Evolutionary conservation across 2,329 filamentous ascomycete species (phyloP).

Genomic region (Geosmithia putterillii): DNA sequence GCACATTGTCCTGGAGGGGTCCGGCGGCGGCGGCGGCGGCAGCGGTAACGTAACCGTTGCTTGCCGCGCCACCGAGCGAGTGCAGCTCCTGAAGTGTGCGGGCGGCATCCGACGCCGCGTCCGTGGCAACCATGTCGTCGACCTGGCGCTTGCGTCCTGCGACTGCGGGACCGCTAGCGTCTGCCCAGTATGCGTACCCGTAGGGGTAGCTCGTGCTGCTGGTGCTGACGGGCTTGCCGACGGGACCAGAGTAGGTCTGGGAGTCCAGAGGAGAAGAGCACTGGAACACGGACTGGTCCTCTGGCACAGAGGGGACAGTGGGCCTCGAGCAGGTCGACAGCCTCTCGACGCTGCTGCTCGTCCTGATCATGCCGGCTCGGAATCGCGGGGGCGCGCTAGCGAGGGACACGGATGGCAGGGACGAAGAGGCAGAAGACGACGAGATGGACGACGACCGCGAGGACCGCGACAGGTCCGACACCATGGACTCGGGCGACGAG

Average conservation of each 20-base stretch:
- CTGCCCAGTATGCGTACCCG: conserved; percentile 30
- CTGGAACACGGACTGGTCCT: too few species aligned
- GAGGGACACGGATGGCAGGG: too few species aligned
- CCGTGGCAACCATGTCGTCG: conserved; percentile 25
- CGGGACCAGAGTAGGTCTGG: too few species aligned
- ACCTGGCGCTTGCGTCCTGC: conserved; percentile 32
- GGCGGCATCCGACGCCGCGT: conserved; percentile 40
- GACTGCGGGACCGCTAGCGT: conserved; percentile 28
- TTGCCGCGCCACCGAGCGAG: conserved; percentile 36
- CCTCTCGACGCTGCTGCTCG: conserved; percentile 39
- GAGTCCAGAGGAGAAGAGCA: too few species aligned
- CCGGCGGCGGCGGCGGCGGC: conserved; percentile 2
- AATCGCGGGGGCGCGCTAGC: conserved; percentile 53
- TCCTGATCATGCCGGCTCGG: conserved; percentile 49
- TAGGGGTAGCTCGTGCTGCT: too few species aligned
- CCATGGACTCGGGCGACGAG: conserved; percentile 58
- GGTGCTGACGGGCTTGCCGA: conserved; percentile 28
- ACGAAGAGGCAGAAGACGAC: too few species aligned
- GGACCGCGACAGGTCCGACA: conserved; percentile 48
- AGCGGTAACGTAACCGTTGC: conserved; percentile 4
- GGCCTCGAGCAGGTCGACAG: conserved; percentile 37
- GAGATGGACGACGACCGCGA: conserved; percentile 55
- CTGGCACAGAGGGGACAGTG: conserved; percentile 43
- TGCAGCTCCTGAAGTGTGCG: conserved; percentile 49
- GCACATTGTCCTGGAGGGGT: conserved; percentile 56